Conservation (phyloP, 768 basidiomycete species). For the Favolaschia claudopus region DNA sequence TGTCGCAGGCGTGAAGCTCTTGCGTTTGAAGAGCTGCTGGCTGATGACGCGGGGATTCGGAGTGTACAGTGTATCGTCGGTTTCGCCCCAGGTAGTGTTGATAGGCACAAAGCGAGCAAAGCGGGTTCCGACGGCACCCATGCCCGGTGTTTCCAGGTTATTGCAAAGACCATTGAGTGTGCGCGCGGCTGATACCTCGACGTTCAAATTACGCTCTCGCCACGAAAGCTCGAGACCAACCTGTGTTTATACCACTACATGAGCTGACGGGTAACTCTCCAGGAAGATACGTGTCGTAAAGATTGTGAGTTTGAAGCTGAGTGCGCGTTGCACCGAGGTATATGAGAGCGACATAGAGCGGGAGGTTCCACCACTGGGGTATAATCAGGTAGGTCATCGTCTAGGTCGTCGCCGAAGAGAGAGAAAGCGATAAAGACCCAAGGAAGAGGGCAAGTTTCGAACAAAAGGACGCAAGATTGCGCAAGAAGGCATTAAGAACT, state of each 20-base stretch:
- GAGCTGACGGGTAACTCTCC: slow-evolving; percentile 8
- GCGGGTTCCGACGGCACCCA: slow-evolving; percentile 15
- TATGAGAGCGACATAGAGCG: slow-evolving; percentile 15
- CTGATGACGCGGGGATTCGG: slow-evolving; percentile 22
- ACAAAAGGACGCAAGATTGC: too few species aligned
- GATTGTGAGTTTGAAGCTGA: slow-evolving; percentile 2
- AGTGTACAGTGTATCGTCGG: slow-evolving; percentile 8
- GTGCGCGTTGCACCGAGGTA: slow-evolving; percentile 21
- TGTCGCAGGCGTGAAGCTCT: slow-evolving; percentile 14
- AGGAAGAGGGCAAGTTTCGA: too few species aligned
- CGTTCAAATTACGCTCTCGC: too few species aligned
- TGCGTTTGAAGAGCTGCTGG: slow-evolving; percentile 19
- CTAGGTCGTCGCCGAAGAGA: too few species aligned
- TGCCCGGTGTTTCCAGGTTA: slow-evolving; percentile 15
- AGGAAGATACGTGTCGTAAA: slow-evolving; percentile 20
- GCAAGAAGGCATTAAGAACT: neutral
- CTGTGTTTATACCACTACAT: slow-evolving; percentile 19
- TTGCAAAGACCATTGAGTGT: slow-evolving; percentile 21
- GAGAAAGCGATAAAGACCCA: too few species aligned
- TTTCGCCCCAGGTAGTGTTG: slow-evolving; percentile 15
- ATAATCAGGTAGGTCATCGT: slow-evolving; percentile 13
- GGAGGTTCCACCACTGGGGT: slow-evolving; percentile 16
- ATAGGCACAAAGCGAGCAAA: slow-evolving; percentile 20
- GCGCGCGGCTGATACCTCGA: slow-evolving; percentile 6
- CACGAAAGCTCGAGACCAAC: neutral